These are phyloP conservation scores for Xanthoparmelia taractica DNA, from an alignment of 495 filamentous ascomycete genomes.

Conservation along the genomic window DNA sequence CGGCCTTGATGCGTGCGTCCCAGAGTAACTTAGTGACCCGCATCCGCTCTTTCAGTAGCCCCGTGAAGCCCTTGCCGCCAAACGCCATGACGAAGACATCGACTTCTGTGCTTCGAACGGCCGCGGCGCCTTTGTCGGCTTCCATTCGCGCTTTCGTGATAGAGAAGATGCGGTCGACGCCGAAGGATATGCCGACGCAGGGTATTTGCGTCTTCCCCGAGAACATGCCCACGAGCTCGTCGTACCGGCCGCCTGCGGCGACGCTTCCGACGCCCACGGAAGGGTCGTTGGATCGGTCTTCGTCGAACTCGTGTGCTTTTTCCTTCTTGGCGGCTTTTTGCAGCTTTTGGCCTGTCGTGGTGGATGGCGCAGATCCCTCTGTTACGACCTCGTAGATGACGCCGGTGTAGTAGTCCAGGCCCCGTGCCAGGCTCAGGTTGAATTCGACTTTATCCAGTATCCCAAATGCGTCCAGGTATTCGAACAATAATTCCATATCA, in stretches of 20 bases:
- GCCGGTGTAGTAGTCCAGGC: slow-evolving; percentile 90
- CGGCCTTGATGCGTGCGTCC: slow-evolving; percentile 75
- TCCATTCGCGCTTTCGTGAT: slow-evolving; percentile 74
- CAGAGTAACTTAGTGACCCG: slow-evolving; percentile 62
- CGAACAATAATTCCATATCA: slow-evolving; percentile 74
- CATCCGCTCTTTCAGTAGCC: slow-evolving; percentile 75
- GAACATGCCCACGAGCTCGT: slow-evolving; percentile 93
- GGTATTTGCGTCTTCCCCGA: slow-evolving; percentile 73
- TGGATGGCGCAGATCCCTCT: slow-evolving; percentile 64
- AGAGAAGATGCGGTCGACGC: slow-evolving; percentile 90
- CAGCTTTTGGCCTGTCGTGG: slow-evolving; percentile 37
- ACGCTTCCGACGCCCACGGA: slow-evolving; percentile 77
- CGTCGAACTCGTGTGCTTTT: slow-evolving; percentile 54
- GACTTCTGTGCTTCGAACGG: slow-evolving; percentile 61
- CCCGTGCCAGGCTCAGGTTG: slow-evolving; percentile 75
- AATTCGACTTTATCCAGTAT: slow-evolving; percentile 66
- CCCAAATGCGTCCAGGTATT: slow-evolving; percentile 70
- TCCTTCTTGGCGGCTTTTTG: slow-evolving; percentile 51
- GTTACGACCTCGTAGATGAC: slow-evolving; percentile 90
- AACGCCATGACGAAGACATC: slow-evolving; percentile 91
- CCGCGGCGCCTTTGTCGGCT: slow-evolving; percentile 43
- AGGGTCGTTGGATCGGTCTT: slow-evolving; percentile 76
- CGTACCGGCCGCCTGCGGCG: slow-evolving; percentile 86
- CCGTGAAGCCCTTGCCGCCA: slow-evolving; percentile 78
- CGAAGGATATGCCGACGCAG: slow-evolving; percentile 91